Evolutionary conservation across 352 stramenopile species (phyloP), one percentile per base, ranked within the genome.

Genomic region (Phytophthora syringae): DNA sequence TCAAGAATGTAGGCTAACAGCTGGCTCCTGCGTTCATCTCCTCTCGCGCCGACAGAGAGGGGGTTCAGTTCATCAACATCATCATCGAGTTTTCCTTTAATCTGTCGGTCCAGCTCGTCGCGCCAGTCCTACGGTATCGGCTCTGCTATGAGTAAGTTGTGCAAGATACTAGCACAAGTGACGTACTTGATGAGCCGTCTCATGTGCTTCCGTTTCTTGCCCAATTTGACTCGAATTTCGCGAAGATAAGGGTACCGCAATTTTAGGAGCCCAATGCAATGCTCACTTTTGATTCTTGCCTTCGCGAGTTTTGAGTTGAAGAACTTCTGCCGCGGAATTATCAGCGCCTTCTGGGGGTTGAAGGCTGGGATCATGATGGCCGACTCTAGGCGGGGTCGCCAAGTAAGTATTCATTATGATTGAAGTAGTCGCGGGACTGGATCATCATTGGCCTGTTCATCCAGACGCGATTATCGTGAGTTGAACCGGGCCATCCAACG

Each of bases 401-500:
- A 7, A 76, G 43, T 0, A 69, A 0, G 37, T 69, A 72, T 27
- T 72, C 50, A 18, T 59, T 71, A 13, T 48, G 32, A 16, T 55
- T 43, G 42, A 71, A 75, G 15, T 62, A 47, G 7, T 55, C 13
- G 1, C n/a, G 0, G 15, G 28, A 22, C 1, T 25, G n/a, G 16
- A 43, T 1, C 4, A 49, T 7, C 43, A 71, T 30, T 3, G 48
- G 60, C n/a, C 67, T 64, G 50, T 75, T 75, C 12, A 22, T 49
- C 67, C 67, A 75, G 3, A 75, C 60, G 37, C 54, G 60, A 22
- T 74, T 67, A 39, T 74, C 66, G 37, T 74, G 66, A 13, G 48
- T 51, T 22, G 60, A 67, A 9, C 55, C 63, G 1, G 57, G 62
- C 57, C 67, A 72, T 9, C 62, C 67, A 6, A 60, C 47, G 12